A percentile compares a stretch with the other conserved stretches of the same genome.
These are phyloP conservation scores for Centrapalus pauciflorus DNA, from an alignment of 129 eudicot genomes.

Conservation along the genomic window DNA sequence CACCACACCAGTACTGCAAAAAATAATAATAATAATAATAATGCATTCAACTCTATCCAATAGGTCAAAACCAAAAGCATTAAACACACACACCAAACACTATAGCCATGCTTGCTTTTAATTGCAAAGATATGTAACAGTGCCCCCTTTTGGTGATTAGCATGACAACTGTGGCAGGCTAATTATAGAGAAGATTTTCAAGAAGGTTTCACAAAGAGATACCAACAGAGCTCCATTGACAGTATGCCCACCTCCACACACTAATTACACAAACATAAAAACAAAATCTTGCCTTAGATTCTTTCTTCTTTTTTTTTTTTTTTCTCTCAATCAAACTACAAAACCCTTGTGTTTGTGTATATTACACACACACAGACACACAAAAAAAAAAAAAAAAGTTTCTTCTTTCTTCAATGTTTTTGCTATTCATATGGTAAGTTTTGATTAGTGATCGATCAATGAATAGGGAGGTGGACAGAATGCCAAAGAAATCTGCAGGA, in stretches of 20 bases:
- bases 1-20: conserved; percentile 29
- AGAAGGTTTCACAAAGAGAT: conserved; percentile 82
- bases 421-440: background rate
- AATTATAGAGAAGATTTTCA: conserved; percentile 11
- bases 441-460: background rate
- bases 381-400: background rate
- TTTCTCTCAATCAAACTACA: background rate
- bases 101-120: background rate
- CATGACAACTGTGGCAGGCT: background rate
- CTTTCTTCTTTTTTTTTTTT: background rate
- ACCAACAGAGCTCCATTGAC: conserved; percentile 92
- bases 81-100: background rate
- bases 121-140: background rate
- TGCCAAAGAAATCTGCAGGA: conserved; percentile 88
- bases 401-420: background rate
- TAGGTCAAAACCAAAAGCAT: conserved; percentile 14
- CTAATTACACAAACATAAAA: background rate
- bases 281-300: background rate
- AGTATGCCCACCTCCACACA: conserved; percentile 93
- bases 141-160: background rate
- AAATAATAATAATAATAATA: too few species aligned
- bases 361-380: background rate
- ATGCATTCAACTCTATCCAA: conserved; percentile 22
- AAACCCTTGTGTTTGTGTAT: too few species aligned
- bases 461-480: conserved; percentile 95